Conservation (phyloP, 805 yeast species). For the Saturnispora diversa region DNA sequence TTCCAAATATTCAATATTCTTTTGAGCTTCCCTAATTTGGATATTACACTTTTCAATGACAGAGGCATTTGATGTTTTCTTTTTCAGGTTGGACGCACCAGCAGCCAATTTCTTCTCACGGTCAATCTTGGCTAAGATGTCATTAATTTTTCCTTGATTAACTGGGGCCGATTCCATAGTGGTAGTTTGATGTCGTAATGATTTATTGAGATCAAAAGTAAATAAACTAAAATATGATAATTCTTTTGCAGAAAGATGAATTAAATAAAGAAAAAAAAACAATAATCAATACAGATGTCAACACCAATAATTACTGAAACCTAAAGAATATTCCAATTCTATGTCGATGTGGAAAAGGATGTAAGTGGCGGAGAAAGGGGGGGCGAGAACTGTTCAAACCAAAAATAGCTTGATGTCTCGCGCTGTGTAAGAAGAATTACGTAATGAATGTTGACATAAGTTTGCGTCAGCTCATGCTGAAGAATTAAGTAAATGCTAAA, state of each 20-base stretch:
- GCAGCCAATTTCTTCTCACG: constrained; percentile 80
- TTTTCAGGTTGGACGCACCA: constrained; percentile 77
- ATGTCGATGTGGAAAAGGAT: not conserved
- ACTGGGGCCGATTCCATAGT: constrained; percentile 27
- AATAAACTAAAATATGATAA: too few species aligned
- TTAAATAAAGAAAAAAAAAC: too few species aligned
- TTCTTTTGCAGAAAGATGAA: too few species aligned
- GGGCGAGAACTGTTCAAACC: too few species aligned
- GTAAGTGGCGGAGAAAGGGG: constrained; percentile 1
- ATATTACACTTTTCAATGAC: constrained; percentile 89
- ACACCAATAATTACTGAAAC: too few species aligned
- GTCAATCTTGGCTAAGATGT: constrained; percentile 78
- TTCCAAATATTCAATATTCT: constrained; percentile 82
- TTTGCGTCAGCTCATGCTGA: too few species aligned
- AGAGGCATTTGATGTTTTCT: constrained; percentile 66
- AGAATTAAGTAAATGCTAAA: too few species aligned
- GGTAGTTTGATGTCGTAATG: not conserved
- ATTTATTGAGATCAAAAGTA: not conserved
- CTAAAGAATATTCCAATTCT: too few species aligned
- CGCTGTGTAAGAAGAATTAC: too few species aligned
- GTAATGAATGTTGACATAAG: too few species aligned
- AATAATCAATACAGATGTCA: too few species aligned
- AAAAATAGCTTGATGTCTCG: not conserved
- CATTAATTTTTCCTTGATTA: constrained; percentile 35
- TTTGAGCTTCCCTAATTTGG: constrained; percentile 83